Base-by-base conservation (phyloP, 306 rosid species). In the Quercus robur region DNA sequence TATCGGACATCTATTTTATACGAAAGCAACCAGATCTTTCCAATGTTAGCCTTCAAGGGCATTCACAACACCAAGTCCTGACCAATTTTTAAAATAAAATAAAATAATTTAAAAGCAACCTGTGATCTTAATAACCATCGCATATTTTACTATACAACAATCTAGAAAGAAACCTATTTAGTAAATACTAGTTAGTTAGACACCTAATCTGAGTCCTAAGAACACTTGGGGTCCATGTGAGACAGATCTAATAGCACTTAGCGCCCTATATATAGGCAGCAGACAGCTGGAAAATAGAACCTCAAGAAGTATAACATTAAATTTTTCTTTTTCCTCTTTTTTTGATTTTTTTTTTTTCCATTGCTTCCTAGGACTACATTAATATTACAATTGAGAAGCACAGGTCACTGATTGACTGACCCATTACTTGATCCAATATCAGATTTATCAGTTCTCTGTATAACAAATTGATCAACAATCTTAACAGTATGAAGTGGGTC, bases 401-500 rank as follows among this genome's bases (percentile, higher is more conserved):
- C 15, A 54, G 86, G 87, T 93, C 94, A 93, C 82, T 77, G 79
- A 84, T 30, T 25, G 38, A 70, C 85, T 85, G 87, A 76, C 44
- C 80, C 93, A 25, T 86, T 84, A 64, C 56, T 21, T 44, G 76
- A 73, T 63, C 41, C 85, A 58, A 21, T 5, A 52, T 78, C 86
- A 71, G 82, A 68, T 52, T 66, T 87, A 31, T 81, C 91, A 5
- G 88, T 84, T 78, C 75, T 86, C 74, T 58, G 80, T 76, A 91
- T 91, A 69, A 90, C 87, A 58, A 96, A 93, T 56, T 88, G 97
- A 76, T 96, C 98, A 46, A 96, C 97, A 80, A 96, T 85, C 85
- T 89, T 96, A 78, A 96, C 99, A 1, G 97, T 84, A 20, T 89
- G 87, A 26, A 93, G 76, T 14, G 99, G 98, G 76, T 93, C 98